These are phyloP conservation scores for Suhomyces anneliseae DNA, from an alignment of 1,139 yeast genomes.

Conservation along the genomic window DNA sequence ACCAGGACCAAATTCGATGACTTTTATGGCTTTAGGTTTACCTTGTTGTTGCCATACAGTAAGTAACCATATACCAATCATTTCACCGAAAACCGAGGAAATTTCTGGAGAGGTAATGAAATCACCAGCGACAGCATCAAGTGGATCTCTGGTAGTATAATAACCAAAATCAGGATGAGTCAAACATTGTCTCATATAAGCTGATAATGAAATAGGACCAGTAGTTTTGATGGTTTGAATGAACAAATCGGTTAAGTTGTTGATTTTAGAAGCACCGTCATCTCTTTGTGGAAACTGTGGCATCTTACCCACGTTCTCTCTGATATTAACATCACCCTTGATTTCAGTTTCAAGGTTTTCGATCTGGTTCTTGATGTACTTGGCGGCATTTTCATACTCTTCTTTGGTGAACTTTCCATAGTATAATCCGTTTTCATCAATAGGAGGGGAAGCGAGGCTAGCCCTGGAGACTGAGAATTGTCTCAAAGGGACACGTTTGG, in stretches of 20 bases:
- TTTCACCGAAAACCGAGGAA: constrained; percentile 84
- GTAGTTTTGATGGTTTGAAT: constrained; percentile 61
- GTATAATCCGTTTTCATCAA: constrained; percentile 26
- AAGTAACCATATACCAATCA: constrained; percentile 74
- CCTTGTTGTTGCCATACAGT: constrained; percentile 62
- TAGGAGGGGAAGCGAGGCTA: constrained; percentile 14
- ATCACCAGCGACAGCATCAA: constrained; percentile 65
- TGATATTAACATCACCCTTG: constrained; percentile 39
- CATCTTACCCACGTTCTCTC: constrained; percentile 38
- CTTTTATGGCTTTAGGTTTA: constrained; percentile 46
- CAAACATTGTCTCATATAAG: constrained; percentile 80
- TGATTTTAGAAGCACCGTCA: constrained; percentile 18
- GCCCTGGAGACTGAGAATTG: not conserved
- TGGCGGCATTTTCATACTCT: constrained; percentile 43
- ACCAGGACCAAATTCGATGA: constrained; percentile 92
- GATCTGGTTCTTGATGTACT: constrained; percentile 36
- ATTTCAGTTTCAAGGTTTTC: constrained; percentile 35
- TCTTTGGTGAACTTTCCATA: constrained; percentile 41
- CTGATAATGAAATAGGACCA: constrained; percentile 74
- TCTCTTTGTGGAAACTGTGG: constrained; percentile 35
- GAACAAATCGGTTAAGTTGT: constrained; percentile 42
- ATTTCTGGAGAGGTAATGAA: constrained; percentile 87
- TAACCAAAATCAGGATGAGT: constrained; percentile 80
- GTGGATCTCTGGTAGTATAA: constrained; percentile 75
- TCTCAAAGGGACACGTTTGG: not conserved